A percentile compares a stretch with the other conserved stretches of the same genome.
phyloP scores from a whole-genome alignment of 2,329 filamentous ascomycete species.

The Sporothrix luriei region DNA sequence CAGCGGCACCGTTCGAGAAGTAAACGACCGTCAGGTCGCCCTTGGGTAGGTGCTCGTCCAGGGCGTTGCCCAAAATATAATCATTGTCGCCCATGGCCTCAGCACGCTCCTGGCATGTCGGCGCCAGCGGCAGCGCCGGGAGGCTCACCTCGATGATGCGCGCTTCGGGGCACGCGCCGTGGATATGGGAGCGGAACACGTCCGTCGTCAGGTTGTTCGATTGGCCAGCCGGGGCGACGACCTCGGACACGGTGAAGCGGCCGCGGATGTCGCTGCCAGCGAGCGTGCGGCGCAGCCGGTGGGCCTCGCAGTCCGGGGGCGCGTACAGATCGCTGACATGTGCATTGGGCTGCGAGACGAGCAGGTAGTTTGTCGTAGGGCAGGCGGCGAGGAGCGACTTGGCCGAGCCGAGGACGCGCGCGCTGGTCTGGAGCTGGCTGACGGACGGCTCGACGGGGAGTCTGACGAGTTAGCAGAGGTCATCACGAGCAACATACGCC shows the following conservation, averaged over 20 bases:
- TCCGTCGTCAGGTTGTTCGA: conserved; percentile 45
- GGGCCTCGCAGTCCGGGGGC: conserved; percentile 54
- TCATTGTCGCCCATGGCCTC: conserved; percentile 53
- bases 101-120: conserved; percentile 50
- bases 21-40: conserved; percentile 75
- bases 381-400: conserved; percentile 64
- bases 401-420: conserved; percentile 49
- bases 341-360: conserved; percentile 76
- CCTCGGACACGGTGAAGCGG: conserved; percentile 58
- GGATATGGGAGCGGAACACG: conserved; percentile 51
- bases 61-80: conserved; percentile 54
- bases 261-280: conserved; percentile 44
- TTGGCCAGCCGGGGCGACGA: conserved; percentile 46
- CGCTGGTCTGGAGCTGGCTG: conserved; percentile 55
- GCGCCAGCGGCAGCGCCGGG: conserved; percentile 45
- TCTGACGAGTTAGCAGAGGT: conserved; percentile 39
- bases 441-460: conserved; percentile 43
- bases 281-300: conserved; percentile 54
- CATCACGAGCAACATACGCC: too few relatives aligned
- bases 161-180: conserved; percentile 49
- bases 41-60: conserved; percentile 45
- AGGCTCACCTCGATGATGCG: conserved; percentile 49
- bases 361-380: conserved; percentile 73
- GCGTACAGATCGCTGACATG: conserved; percentile 68
- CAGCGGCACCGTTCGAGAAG: conserved; percentile 50